Conservation (phyloP, 176 grass and related monocot species). For the Juncus effusus region DNA sequence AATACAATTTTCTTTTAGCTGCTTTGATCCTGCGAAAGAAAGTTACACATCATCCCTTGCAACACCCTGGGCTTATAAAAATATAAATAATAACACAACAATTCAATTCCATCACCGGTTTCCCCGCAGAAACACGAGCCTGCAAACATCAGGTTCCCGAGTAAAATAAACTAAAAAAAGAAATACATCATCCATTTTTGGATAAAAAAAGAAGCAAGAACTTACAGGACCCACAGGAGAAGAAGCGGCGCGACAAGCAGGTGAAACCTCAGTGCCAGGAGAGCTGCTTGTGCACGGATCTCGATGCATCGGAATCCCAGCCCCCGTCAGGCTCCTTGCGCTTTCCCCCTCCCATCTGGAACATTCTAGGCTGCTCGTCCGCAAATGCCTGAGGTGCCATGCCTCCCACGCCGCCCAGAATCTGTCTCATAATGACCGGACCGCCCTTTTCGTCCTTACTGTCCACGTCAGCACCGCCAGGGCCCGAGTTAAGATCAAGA, state of each 20-base stretch:
- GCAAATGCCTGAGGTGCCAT: slow-evolving; percentile 38
- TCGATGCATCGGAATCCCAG: slow-evolving; percentile 53
- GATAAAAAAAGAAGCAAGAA: slow-evolving; percentile 22
- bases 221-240: slow-evolving; percentile 32
- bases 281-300: slow-evolving; percentile 58
- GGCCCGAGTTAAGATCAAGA: slow-evolving; percentile 80
- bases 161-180: neutral
- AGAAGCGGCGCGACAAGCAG: slow-evolving; percentile 3
- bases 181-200: slow-evolving; percentile 17
- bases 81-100: slow-evolving; percentile 18
- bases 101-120: slow-evolving; percentile 18
- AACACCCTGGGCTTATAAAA: slow-evolving; percentile 23
- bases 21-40: slow-evolving; percentile 19
- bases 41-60: slow-evolving; percentile 22
- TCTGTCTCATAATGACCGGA: slow-evolving; percentile 41
- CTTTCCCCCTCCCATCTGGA: slow-evolving; percentile 51
- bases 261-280: slow-evolving; percentile 51
- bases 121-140: slow-evolving; percentile 17
- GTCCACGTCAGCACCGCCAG: slow-evolving; percentile 52
- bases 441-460: slow-evolving; percentile 47
- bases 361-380: slow-evolving; percentile 65
- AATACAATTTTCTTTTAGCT: slow-evolving; percentile 22
- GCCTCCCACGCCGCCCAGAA: slow-evolving; percentile 34
- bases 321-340: slow-evolving; percentile 80
- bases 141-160: slow-evolving; percentile 19